Evolutionary conservation across 176 grass and related monocot genomes (phyloP).

Genomic region (Chrysopogon serrulatus): DNA sequence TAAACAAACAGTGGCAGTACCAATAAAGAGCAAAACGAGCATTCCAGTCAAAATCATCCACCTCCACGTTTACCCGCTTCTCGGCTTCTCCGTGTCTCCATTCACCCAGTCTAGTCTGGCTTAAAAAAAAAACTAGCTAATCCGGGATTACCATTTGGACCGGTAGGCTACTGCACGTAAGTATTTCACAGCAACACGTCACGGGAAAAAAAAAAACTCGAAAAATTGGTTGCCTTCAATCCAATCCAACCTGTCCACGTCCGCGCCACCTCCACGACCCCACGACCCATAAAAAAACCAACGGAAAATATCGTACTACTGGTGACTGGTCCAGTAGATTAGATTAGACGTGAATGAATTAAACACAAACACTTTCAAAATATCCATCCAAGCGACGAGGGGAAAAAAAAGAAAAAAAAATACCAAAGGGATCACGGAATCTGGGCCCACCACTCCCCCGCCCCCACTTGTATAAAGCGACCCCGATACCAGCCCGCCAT

Average conservation of each 20-base stretch:
- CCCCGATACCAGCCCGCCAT: not conserved
- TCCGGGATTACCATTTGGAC: not conserved
- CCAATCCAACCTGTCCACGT: constrained; percentile 12
- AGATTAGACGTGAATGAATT: not conserved
- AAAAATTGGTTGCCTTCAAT: not conserved
- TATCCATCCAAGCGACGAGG: no score
- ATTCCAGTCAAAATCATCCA: not conserved
- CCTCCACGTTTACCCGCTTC: constrained; percentile 2
- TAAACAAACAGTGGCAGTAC: not conserved
- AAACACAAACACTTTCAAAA: not conserved
- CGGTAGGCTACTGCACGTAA: not conserved
- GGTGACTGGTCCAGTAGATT: not conserved
- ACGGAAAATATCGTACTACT: constrained; percentile 3
- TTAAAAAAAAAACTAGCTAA: not conserved
- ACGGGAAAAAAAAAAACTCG: not conserved
- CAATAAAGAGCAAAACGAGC: not conserved
- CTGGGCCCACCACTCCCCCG: constrained; percentile 29
- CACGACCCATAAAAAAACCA: constrained; percentile 8
- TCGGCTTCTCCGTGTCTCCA: not conserved
- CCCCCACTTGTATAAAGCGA: constrained; percentile 65
- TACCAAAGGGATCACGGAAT: constrained; percentile 6
- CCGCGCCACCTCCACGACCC: not conserved
- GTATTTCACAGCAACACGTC: not conserved
- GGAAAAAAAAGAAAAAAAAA: not conserved
- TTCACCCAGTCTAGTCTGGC: not conserved